A percentile compares a stretch with the other conserved stretches of the same genome.
Evolutionary conservation across 805 yeast genomes (phyloP).

Genomic region (Saitoella complicata): DNA sequence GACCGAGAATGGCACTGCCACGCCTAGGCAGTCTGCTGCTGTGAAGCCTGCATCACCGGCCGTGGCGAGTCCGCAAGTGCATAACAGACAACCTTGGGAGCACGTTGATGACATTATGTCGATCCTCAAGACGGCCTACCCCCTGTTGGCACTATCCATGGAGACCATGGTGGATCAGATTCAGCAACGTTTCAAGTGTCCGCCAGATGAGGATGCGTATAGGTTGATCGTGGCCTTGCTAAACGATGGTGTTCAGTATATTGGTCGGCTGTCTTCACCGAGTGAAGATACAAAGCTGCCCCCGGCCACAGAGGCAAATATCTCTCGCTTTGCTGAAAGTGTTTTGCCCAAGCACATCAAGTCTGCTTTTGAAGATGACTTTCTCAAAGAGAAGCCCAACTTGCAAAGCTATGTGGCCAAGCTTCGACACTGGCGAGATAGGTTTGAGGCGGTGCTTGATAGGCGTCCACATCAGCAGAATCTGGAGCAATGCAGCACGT

Average conservation of each 20-base stretch:
- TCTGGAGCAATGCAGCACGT: conserved; percentile 2
- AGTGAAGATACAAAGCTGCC: conserved; percentile 80
- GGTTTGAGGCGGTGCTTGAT: conserved; percentile 82
- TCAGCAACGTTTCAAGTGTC: conserved; percentile 79
- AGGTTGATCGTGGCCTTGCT: conserved; percentile 80
- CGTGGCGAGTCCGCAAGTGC: conserved; percentile 11
- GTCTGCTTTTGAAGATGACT: conserved; percentile 77
- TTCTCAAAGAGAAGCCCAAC: conserved; percentile 73
- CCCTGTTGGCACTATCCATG: conserved; percentile 74
- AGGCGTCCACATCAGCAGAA: conserved; percentile 53
- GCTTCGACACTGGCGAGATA: conserved; percentile 79
- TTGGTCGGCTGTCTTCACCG: conserved; percentile 73
- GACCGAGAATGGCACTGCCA: not conserved
- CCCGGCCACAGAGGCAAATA: conserved; percentile 75
- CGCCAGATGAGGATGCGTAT: conserved; percentile 92
- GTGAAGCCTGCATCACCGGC: conserved; percentile 5
- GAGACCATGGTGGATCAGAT: conserved; percentile 95
- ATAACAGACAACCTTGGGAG: conserved; percentile 71
- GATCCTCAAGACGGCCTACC: conserved; percentile 90
- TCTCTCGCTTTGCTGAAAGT: conserved; percentile 79
- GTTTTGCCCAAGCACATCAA: conserved; percentile 78
- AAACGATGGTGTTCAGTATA: conserved; percentile 83
- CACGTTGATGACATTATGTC: conserved; percentile 87
- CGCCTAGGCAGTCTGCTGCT: not conserved
- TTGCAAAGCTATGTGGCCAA: conserved; percentile 73